Evolutionary conservation across 495 filamentous ascomycete genomes (phyloP).

Genomic region (Penicillium egyptiacum): DNA sequence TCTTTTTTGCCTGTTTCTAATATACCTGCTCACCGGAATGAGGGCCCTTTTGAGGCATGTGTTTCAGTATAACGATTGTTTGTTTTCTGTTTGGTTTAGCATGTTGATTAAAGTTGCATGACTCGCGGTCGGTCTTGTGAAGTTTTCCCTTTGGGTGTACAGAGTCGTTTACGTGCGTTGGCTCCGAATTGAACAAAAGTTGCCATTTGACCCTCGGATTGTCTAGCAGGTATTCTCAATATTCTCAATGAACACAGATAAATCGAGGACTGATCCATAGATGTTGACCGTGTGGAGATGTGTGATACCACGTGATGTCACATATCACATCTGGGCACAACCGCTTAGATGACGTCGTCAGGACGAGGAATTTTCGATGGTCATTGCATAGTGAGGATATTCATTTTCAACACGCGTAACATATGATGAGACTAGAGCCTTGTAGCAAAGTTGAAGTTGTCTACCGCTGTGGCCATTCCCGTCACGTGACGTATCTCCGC

Average conservation of each 20-base stretch:
- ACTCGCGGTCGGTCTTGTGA: constrained; percentile 4
- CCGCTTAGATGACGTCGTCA: background rate
- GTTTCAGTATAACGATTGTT: constrained; percentile 9
- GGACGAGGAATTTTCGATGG: background rate
- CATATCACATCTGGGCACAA: background rate
- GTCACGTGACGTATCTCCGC: constrained; percentile 41
- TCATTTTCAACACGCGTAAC: background rate
- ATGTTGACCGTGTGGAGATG: background rate
- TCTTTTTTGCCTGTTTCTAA: constrained; percentile 14
- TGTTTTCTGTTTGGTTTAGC: constrained; percentile 12
- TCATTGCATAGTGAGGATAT: background rate
- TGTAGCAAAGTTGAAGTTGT: background rate
- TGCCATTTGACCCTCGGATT: background rate
- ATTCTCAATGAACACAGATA: background rate
- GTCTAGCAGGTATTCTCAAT: background rate
- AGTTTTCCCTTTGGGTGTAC: background rate
- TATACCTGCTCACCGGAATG: constrained; percentile 12
- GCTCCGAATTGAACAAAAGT: constrained; percentile 2
- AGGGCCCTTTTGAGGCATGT: constrained; percentile 1
- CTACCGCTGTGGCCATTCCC: background rate
- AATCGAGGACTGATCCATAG: background rate
- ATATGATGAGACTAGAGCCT: background rate
- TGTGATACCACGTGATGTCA: background rate
- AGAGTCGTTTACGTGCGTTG: constrained; percentile 2
- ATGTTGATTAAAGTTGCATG: constrained; percentile 17